Conservation (phyloP, 1,284 basidiomycete species). For the Meira miltonrushii region DNA sequence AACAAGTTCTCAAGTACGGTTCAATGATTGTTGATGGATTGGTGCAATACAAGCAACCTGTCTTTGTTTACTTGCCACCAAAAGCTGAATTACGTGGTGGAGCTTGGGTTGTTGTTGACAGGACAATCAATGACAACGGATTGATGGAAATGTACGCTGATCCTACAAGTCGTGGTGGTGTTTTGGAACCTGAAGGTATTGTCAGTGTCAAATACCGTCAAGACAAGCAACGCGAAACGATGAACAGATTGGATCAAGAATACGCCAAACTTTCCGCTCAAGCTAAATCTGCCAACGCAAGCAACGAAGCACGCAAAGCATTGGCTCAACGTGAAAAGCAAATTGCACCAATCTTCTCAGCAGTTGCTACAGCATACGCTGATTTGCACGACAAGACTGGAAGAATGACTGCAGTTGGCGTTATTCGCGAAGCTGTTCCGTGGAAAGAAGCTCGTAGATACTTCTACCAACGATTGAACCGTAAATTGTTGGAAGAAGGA, state of each 20-base stretch:
- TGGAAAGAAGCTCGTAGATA: conserved; percentile 70
- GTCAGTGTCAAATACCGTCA: conserved; percentile 61
- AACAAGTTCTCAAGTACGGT: conserved; percentile 53
- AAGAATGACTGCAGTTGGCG: conserved; percentile 95
- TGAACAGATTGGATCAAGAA: conserved; percentile 84
- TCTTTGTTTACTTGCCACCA: conserved; percentile 97
- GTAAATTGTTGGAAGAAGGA: conserved; percentile 55
- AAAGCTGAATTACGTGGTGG: conserved; percentile 98
- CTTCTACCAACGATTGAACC: conserved; percentile 91
- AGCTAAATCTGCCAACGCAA: conserved; percentile 57
- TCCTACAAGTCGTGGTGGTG: conserved; percentile 88
- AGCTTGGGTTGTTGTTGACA: conserved; percentile 98
- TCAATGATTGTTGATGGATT: conserved; percentile 87
- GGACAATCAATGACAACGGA: conserved; percentile 83
- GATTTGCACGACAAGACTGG: conserved; percentile 93
- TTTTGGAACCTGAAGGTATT: conserved; percentile 89
- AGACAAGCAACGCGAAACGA: conserved; percentile 79
- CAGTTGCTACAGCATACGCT: conserved; percentile 87
- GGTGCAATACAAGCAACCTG: conserved; percentile 94
- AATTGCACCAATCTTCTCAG: conserved; percentile 83
- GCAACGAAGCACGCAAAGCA: conserved; percentile 58
- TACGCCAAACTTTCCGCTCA: conserved; percentile 64
- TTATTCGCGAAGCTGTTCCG: conserved; percentile 67
- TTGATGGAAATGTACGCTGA: conserved; percentile 92
- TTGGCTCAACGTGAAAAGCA: conserved; percentile 76